A percentile compares a stretch with the other conserved stretches of the same genome.
These are phyloP conservation scores for Alternaria burnsii DNA, from an alignment of 2,329 filamentous ascomycete species.

Conservation along the genomic window DNA sequence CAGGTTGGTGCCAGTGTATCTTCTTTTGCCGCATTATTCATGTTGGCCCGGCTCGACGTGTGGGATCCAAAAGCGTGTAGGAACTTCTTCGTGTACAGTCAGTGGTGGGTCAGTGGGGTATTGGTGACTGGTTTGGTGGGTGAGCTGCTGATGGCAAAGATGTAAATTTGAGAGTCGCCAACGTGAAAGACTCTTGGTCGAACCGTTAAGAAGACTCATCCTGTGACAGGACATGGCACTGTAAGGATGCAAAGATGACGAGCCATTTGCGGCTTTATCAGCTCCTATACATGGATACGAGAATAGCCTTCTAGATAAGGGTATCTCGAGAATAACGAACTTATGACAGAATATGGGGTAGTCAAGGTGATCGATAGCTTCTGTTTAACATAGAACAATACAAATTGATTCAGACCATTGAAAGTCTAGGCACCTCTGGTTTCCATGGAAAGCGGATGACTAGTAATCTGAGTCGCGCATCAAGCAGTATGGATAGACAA, in stretches of 20 bases:
- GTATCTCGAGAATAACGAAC: neutral
- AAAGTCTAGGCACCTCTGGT: neutral
- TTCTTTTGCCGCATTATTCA: conserved; percentile 3
- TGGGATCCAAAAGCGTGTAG: conserved; percentile 3
- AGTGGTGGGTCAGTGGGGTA: conserved; percentile 14
- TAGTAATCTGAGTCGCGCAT: neutral
- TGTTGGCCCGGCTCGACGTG: conserved; percentile 4
- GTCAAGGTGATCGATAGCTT: neutral
- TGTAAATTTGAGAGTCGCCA: neutral
- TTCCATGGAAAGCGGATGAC: neutral
- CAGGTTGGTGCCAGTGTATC: neutral
- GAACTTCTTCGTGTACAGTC: conserved; percentile 10
- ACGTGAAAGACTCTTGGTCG: neutral
- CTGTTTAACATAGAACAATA: neutral
- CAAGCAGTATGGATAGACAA: neutral
- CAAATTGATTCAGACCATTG: neutral
- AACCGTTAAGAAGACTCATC: neutral
- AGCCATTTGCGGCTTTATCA: neutral
- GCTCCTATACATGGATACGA: neutral
- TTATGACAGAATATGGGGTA: neutral
- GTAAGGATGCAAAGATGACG: neutral
- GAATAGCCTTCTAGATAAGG: neutral
- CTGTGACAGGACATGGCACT: neutral
- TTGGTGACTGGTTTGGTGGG: conserved; percentile 5
- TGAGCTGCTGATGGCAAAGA: conserved; percentile 6